Base-by-base conservation (phyloP, 2,329 filamentous ascomycete species). In the Gnomoniopsis smithogilvyi region DNA sequence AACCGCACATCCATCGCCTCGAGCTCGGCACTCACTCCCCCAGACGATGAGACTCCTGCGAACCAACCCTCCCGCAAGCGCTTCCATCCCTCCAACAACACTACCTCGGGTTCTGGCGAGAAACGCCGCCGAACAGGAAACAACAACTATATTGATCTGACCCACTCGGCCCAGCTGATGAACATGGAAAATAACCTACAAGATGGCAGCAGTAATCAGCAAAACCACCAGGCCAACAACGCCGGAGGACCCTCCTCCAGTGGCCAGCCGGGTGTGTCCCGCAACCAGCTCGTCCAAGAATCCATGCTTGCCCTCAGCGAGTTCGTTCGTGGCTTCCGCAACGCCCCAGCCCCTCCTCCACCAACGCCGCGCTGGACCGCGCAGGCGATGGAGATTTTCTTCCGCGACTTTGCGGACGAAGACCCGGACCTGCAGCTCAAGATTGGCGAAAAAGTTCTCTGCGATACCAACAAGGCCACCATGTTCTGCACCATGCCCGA, bases 401-500 rank as follows among this genome's bases (percentile, higher is more conserved):
- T 86, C 69, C 74, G 76, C 34, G 82, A 86, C 60, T 86, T 86
- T 66, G 71, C 76, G 15, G 76, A 79, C 51, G 82, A 85, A 64
- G 81, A 85, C 60, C 73, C 80, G 60, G 83, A 86, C 64, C 67
- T 86, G 58, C 83, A 85, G 72, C 73, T 86, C 43, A 83, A 81
- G 68, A 82, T 86, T 36, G 81, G 82, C 0, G 82, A 86, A 68
- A 81, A 81, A 62, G 78, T 82, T 1, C 73, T 86, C 26, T 78
- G 80, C n/a, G 80, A 85, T 63, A 80, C 84, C 63, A 81, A 80
- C 66, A 85, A 83, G 67, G 83, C 83, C 33, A 80, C 85, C 76
- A 77, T 85, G 46, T 86, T 85, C 63, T 84, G 82, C 73, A 85
- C 85, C 72, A 85, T 85, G 81, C 79, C 82, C 0, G 70, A 74